Base-by-base conservation (phyloP, 441 rosid genomes). In the Arabidopsis hybrid region DNA sequence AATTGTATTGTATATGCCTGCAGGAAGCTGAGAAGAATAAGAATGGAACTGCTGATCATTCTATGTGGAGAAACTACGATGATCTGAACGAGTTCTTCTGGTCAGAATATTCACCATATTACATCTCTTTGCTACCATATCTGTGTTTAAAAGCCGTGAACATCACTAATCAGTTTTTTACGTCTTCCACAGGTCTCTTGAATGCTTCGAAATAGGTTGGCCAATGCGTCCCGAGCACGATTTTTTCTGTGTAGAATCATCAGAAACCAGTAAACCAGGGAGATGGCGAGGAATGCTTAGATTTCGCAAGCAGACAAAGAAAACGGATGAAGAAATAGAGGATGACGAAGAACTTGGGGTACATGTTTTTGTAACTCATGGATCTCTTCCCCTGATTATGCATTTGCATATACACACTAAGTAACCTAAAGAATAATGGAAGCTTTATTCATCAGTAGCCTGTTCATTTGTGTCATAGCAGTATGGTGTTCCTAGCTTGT, bases 61-160 rank as follows among this genome's bases (percentile, higher is more conserved):
- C 93, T 63, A 86, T 87, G 60, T 95, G 98, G 99, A 90, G 99
- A 86, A 95, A 95, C 86, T 95, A 92, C 13, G 99, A 95, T 83
- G 99, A 95, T 77, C 85, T 92, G 71, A 95, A 93, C 36, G 99
- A 95, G 84, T 95, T 72, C 80, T 95, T 95, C 87, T 95, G 98
- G 99, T 91, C 47, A 56, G 87, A 67, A 57, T 42, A 49, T 21
- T 21, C 26, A 21, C 26, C 26, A 55, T 50, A 43, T 51, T 68
- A 55, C 38, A 26, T 21, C 47, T 57, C 43, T 59, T 63, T 66
- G 70, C 18, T 74, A 17, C 50, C 26, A 29, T 49, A 42, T 76
- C 35, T 64, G 60, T 73, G 58, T 71, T 83, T 69, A 38, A 65
- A 81, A 60, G 50, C 67, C 31, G 34, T 76, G 51, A 60, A 46